phyloP scores from a whole-genome alignment of 257 asterid genomes.

The Avicennia marina region DNA sequence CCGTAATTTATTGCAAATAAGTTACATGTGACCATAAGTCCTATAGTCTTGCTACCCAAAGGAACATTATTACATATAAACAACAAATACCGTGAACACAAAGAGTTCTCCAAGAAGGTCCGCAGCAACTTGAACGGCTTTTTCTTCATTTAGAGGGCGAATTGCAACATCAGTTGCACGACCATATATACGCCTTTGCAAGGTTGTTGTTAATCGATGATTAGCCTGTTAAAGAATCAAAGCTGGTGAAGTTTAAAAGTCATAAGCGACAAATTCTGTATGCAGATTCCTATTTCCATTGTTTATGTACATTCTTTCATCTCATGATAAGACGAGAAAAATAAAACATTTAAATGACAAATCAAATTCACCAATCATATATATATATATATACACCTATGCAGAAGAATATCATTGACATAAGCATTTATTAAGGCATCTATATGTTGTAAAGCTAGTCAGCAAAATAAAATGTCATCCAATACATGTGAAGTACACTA shows the following conservation, averaged over 20 bases:
- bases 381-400: too few species aligned
- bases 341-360: too few species aligned
- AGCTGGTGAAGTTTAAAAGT: not conserved
- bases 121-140: conserved; percentile 89
- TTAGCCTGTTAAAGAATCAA: conserved; percentile 51
- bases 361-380: too few species aligned
- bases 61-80: not conserved
- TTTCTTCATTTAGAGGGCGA: conserved; percentile 86
- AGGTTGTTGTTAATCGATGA: conserved; percentile 62
- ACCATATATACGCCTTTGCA: conserved; percentile 84
- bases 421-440: too few species aligned
- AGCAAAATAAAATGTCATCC: too few species aligned
- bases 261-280: conserved; percentile 9
- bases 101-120: conserved; percentile 84
- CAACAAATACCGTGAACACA: conserved; percentile 54
- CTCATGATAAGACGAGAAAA: too few species aligned
- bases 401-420: too few species aligned
- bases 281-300: not conserved
- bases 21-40: not conserved
- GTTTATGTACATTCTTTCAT: too few species aligned
- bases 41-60: not conserved
- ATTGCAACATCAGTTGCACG: conserved; percentile 70
- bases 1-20: not conserved
- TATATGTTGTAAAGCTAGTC: too few species aligned
- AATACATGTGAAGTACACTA: too few species aligned